phyloP scores from a whole-genome alignment of 2,329 filamentous ascomycete species.

The Zymoseptoria crescenta region DNA sequence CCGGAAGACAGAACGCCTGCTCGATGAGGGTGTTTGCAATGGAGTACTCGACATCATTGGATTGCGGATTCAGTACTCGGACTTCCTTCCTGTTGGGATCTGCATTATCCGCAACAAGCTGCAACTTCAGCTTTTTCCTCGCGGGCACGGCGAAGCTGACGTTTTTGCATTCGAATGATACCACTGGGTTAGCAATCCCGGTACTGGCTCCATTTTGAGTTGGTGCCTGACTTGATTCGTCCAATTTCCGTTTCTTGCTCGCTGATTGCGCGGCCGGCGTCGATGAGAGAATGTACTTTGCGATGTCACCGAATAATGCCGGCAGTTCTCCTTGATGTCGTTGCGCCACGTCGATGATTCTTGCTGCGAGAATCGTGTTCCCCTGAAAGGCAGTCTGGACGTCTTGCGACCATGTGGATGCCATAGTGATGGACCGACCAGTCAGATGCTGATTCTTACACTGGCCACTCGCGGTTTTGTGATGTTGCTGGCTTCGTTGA shows the following conservation, averaged over 20 bases:
- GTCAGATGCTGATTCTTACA: too few relatives aligned
- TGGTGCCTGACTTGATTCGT: constrained; percentile 27
- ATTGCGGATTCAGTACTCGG: constrained; percentile 22
- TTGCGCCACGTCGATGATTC: constrained; percentile 12
- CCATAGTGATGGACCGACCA: background rate
- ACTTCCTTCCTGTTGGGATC: constrained; percentile 21
- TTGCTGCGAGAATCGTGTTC: constrained; percentile 10
- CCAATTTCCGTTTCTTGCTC: constrained; percentile 44
- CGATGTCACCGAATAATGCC: constrained; percentile 43
- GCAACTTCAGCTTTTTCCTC: constrained; percentile 55
- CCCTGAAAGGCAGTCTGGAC: constrained; percentile 14
- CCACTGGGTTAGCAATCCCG: constrained; percentile 27
- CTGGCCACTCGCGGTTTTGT: too few relatives aligned
- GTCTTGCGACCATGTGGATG: constrained; percentile 5
- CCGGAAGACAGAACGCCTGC: constrained; percentile 53
- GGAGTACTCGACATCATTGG: constrained; percentile 31
- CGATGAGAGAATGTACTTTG: constrained; percentile 33
- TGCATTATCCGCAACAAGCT: constrained; percentile 38
- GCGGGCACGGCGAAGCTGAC: constrained; percentile 55
- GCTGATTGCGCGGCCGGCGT: constrained; percentile 26
- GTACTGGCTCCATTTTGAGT: constrained; percentile 6
- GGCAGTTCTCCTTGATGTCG: constrained; percentile 17
- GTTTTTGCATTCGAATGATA: constrained; percentile 43
- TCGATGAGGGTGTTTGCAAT: constrained; percentile 47
- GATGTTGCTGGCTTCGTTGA: too few relatives aligned